Conservation (phyloP, 2,329 filamentous ascomycete genomes). For the Sarocladium oryzae region DNA sequence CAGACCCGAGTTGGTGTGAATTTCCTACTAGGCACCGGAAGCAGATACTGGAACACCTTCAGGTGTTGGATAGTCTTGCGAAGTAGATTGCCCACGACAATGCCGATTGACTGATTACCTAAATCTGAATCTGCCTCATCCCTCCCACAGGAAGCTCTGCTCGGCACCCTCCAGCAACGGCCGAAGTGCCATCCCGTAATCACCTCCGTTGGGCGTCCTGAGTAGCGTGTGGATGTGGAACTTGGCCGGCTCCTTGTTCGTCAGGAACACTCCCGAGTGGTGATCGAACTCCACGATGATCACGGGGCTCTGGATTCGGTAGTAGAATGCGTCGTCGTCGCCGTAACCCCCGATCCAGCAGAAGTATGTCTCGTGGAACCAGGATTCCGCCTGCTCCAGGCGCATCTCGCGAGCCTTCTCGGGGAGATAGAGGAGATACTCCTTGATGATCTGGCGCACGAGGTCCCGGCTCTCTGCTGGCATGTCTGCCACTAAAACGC, state of each 20-base stretch:
- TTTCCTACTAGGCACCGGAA: too few species aligned
- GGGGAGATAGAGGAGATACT: constrained; percentile 66
- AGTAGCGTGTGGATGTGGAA: constrained; percentile 75
- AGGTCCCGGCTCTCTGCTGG: constrained; percentile 40
- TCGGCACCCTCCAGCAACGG: constrained; percentile 26
- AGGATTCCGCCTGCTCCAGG: constrained; percentile 45
- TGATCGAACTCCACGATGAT: constrained; percentile 73
- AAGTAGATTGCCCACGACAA: too few species aligned
- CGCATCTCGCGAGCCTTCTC: constrained; percentile 44
- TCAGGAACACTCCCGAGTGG: constrained; percentile 71
- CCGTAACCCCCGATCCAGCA: constrained; percentile 69
- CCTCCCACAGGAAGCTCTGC: constrained; percentile 19
- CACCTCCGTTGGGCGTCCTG: constrained; percentile 66
- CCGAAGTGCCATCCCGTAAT: constrained; percentile 59
- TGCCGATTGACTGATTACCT: too few species aligned
- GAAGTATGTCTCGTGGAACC: constrained; percentile 68
- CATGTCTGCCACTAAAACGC: constrained; percentile 49
- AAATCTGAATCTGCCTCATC: too few species aligned
- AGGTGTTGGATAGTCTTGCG: too few species aligned
- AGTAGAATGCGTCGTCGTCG: constrained; percentile 68
- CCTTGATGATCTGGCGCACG: constrained; percentile 51
- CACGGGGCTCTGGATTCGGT: constrained; percentile 69
- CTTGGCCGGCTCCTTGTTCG: constrained; percentile 65
- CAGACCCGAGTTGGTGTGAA: too few species aligned
- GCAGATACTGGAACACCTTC: too few species aligned